Conservation (phyloP, 2,329 filamentous ascomycete genomes). For the Cryoendolithus antarcticus region DNA sequence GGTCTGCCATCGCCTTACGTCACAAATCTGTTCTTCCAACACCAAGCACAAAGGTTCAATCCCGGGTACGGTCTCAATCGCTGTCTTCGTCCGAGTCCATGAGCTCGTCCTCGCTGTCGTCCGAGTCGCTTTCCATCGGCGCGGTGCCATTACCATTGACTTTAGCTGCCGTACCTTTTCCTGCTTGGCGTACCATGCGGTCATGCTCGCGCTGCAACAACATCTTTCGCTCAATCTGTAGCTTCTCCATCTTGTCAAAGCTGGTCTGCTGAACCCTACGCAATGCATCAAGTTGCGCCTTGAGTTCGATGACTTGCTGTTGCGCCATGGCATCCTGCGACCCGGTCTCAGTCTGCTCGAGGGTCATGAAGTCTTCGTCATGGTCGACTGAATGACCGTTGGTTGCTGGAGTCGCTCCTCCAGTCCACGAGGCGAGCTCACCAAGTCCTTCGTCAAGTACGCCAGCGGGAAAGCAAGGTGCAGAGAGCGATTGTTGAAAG, state of each 20-base stretch:
- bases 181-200: conserved; percentile 2
- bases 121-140: neutral
- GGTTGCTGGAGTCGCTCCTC: conserved; percentile 13
- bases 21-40: too few species aligned
- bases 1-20: too few species aligned
- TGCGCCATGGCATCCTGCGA: conserved; percentile 7
- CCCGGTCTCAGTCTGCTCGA: conserved; percentile 14
- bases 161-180: conserved; percentile 1
- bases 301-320: conserved; percentile 19
- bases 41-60: too few species aligned
- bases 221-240: conserved; percentile 30
- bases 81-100: conserved; percentile 4
- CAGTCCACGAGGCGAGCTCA: conserved; percentile 26
- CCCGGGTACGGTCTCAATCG: neutral
- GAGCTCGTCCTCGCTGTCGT: conserved; percentile 1
- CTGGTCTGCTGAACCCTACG: conserved; percentile 34
- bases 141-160: conserved; percentile 3
- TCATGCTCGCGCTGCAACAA: conserved; percentile 21
- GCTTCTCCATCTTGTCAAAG: conserved; percentile 31
- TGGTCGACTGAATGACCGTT: conserved; percentile 6
- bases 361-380: conserved; percentile 26
- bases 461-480: conserved; percentile 29
- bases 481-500: conserved; percentile 31
- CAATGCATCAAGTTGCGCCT: conserved; percentile 30
- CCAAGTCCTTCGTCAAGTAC: conserved; percentile 23